A percentile compares a stretch with the other conserved stretches of the same genome.
Evolutionary conservation across 192 early-diverging fungal genomes (phyloP).

Genomic region (Rhizoclosmatium globosum): DNA sequence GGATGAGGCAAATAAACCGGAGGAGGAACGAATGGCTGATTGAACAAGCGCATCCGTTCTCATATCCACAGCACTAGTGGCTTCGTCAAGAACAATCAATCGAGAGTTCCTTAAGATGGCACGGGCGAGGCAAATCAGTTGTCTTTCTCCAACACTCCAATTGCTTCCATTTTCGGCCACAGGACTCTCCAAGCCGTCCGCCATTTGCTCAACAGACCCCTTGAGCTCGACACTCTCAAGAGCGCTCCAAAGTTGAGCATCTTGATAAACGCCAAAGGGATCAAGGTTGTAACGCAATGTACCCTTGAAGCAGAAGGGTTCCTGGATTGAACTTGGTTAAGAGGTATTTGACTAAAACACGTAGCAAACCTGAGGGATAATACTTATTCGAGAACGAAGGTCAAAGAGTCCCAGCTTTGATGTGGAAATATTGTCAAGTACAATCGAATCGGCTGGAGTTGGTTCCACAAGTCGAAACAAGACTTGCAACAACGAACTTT

Average conservation of each 20-base stretch:
- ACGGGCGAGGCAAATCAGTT: slow-evolving; percentile 76
- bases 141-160: slow-evolving; percentile 78
- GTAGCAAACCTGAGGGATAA: slow-evolving; percentile 67
- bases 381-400: slow-evolving; percentile 60
- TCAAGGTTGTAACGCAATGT: slow-evolving; percentile 80
- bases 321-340: slow-evolving; percentile 42
- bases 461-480: slow-evolving; percentile 80
- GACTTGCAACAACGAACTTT: slow-evolving; percentile 61
- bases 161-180: slow-evolving; percentile 81
- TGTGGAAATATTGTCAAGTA: slow-evolving; percentile 74
- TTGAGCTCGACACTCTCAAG: slow-evolving; percentile 57
- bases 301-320: slow-evolving; percentile 62
- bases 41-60: slow-evolving; percentile 55
- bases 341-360: slow-evolving; percentile 74
- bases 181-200: slow-evolving; percentile 40
- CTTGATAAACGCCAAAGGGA: slow-evolving; percentile 65
- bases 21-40: slow-evolving; percentile 40
- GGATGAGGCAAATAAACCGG: slow-evolving; percentile 46
- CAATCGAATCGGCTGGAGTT: slow-evolving; percentile 54
- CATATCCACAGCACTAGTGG: slow-evolving; percentile 53
- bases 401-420: slow-evolving; percentile 61
- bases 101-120: slow-evolving; percentile 47
- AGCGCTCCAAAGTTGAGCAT: slow-evolving; percentile 69
- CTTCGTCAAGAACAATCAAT: slow-evolving; percentile 62
- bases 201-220: slow-evolving; percentile 53